Conservation (phyloP, 1,284 basidiomycete genomes). For the Tilletia setariae region DNA sequence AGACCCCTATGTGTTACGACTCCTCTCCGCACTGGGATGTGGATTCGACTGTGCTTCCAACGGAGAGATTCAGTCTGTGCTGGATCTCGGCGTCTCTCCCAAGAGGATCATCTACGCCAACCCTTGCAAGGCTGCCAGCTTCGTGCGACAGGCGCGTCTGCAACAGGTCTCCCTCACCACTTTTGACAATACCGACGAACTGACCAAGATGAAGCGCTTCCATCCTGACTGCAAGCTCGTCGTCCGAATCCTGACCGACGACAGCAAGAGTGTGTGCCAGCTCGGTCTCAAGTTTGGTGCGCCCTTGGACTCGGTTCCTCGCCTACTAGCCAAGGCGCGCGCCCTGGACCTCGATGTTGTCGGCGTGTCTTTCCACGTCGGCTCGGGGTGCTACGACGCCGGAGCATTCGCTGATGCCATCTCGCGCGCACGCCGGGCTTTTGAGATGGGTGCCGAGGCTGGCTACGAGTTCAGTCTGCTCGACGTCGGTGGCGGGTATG, state of each 20-base stretch:
- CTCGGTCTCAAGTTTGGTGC: conserved; percentile 98
- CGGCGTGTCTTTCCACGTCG: conserved; percentile 97
- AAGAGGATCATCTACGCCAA: conserved; percentile 92
- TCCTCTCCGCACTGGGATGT: conserved; percentile 81
- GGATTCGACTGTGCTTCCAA: conserved; percentile 99
- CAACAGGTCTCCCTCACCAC: conserved; percentile 87
- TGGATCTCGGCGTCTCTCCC: conserved; percentile 63
- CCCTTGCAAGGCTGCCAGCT: conserved; percentile 94
- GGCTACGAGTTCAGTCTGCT: conserved; percentile 82
- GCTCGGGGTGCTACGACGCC: conserved; percentile 92
- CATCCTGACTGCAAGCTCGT: conserved; percentile 83
- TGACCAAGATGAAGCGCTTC: conserved; percentile 85
- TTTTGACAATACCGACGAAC: conserved; percentile 95
- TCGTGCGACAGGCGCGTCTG: conserved; percentile 78
- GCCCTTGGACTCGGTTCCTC: conserved; percentile 74
- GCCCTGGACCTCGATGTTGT: conserved; percentile 81
- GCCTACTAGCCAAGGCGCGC: conserved; percentile 73
- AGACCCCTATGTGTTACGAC: conserved; percentile 84
- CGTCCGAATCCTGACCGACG: conserved; percentile 92
- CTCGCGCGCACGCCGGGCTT: conserved; percentile 73
- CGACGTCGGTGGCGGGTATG: conserved; percentile 94
- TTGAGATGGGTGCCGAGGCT: conserved; percentile 77
- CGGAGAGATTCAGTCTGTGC: conserved; percentile 81
- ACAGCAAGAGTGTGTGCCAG: conserved; percentile 87
- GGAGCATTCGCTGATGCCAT: conserved; percentile 86